Evolutionary conservation across 176 grass and related monocot species (phyloP).

Genomic region (Juncus effusus): DNA sequence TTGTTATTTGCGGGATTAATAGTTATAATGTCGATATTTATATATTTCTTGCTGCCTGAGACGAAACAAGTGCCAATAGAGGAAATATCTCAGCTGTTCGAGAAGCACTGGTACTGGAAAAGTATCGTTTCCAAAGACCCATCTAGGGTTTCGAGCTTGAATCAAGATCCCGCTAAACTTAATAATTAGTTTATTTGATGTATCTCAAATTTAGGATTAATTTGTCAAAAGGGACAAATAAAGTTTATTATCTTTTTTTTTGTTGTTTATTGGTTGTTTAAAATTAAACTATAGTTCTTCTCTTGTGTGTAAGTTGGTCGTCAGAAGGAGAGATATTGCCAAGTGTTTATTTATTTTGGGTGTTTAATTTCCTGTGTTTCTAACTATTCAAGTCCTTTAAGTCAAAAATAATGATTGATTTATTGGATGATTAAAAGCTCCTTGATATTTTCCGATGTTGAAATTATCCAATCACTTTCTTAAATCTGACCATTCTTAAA

Average conservation of each 20-base stretch:
- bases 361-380: too few species aligned
- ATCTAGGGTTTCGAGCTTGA: conserved; percentile 9
- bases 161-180: neutral
- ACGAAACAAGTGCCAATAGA: conserved; percentile 98
- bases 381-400: too few species aligned
- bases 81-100: conserved; percentile 84
- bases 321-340: too few species aligned
- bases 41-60: conserved; percentile 82
- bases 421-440: too few species aligned
- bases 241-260: neutral
- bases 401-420: too few species aligned
- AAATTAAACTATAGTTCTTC: conserved; percentile 10
- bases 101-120: conserved; percentile 98
- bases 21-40: conserved; percentile 78
- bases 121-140: conserved; percentile 53
- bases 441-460: too few species aligned
- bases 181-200: conserved; percentile 4
- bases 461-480: too few species aligned
- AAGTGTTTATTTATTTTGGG: too few species aligned
- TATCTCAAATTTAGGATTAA: neutral
- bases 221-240: neutral
- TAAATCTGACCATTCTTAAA: too few species aligned
- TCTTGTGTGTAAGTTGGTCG: too few species aligned
- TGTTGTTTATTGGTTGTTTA: neutral
- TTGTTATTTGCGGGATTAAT: conserved; percentile 79